These are phyloP conservation scores for Solioccasus polychromus DNA, from an alignment of 768 basidiomycete species.

Conservation along the genomic window DNA sequence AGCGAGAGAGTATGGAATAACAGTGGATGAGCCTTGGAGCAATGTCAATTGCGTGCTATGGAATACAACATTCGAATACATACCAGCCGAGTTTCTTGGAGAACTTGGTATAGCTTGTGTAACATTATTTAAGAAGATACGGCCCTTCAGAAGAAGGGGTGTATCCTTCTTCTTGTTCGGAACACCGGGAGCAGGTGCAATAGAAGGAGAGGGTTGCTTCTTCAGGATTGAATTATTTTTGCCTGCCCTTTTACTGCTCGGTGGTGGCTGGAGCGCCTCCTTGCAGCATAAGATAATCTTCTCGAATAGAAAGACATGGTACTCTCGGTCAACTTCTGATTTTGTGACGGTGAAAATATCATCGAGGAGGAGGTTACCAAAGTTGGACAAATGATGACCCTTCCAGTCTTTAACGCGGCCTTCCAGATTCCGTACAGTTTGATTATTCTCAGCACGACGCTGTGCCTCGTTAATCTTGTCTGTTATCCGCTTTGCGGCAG, in stretches of 20 bases:
- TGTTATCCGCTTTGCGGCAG: conserved; percentile 88
- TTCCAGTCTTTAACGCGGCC: conserved; percentile 97
- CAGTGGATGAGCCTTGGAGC: conserved; percentile 42
- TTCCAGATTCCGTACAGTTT: conserved; percentile 83
- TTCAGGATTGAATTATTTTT: conserved; percentile 91
- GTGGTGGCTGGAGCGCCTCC: conserved; percentile 63
- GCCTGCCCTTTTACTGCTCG: conserved; percentile 62
- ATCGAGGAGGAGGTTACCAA: conserved; percentile 91
- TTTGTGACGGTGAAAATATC: conserved; percentile 96
- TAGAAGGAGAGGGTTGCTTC: conserved; percentile 60
- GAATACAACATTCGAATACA: conserved; percentile 28
- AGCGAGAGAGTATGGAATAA: conserved; percentile 72
- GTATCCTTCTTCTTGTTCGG: conserved; percentile 73
- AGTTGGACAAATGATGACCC: conserved; percentile 92
- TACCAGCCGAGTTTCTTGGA: conserved; percentile 59
- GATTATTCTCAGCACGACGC: conserved; percentile 85
- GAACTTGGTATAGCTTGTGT: conserved; percentile 70
- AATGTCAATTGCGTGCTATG: neutral
- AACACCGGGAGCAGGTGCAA: conserved; percentile 47
- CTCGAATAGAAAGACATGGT: conserved; percentile 98
- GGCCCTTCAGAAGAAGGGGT: conserved; percentile 86
- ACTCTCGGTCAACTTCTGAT: conserved; percentile 94
- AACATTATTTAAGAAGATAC: conserved; percentile 96
- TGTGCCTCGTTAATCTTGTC: conserved; percentile 96
- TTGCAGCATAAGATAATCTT: conserved; percentile 99